Evolutionary conservation across 805 yeast genomes (phyloP), one percentile per base, ranked within the genome.

Genomic region (Metschnikowia picachoensis): DNA sequence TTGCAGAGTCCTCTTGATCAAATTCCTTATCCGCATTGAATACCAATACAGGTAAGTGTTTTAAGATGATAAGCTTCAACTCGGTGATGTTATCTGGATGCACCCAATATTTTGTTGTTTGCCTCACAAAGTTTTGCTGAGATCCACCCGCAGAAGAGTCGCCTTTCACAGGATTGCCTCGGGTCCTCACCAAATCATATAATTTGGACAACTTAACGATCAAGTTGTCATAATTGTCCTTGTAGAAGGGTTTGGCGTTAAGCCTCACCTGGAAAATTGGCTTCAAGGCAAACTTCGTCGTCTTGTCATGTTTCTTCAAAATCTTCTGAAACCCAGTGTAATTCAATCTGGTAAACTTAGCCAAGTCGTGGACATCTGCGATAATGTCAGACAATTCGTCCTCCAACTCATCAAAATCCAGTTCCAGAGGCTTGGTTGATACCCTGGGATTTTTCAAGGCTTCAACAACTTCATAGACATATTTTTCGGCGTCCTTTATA

Each of bases 41-140:
- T 17, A 94, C 99, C 56, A 94, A 77, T 14, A 94, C 99, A 2
- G 99, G 99, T 58, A 94, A 76, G 71, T 94, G 98, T 70, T 94
- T 92, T 63, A 94, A 76, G 53, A 94, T 84, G 53, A 89, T 85
- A 61, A 94, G 79, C 72, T 94, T 94, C 66, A 94, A 78, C 72
- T 94, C 98, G 13, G 98, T 94, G 64, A 94, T 90, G 66, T 94
- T 92, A 67, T 94, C 98, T 2, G 97, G 97, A 62, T 94, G 99
- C 30, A 94, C 98, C 99, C 99, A 94, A 70, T 94, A 94, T 64
- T 94, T 94, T 8, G 99, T 94, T 16, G 99, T 94, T 70, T 94
- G 99, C 68, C 99, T 85, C 38, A 94, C 98, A 60, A 94, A 94
- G 72, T 94, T 94, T 67, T 94, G 99, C 75, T 91, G 97, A 36